Base-by-base conservation (phyloP, 2,329 filamentous ascomycete genomes). In the Phoma sp. region DNA sequence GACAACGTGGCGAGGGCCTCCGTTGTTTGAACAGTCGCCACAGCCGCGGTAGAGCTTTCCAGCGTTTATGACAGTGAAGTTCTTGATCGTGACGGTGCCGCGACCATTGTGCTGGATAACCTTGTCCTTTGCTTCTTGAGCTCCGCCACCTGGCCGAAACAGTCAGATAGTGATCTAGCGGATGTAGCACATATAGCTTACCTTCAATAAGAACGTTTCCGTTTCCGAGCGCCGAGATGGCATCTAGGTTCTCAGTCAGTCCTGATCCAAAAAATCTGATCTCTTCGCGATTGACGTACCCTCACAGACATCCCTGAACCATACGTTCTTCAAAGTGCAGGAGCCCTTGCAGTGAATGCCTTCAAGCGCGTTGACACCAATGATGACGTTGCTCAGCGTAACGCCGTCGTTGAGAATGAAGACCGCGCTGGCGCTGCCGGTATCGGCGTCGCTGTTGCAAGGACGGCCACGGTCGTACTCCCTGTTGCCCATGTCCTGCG, bases 311-410 rank as follows among this genome's bases (percentile, higher is more conserved):
- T 60, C 49, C 2, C 51, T 29, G 21, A 54, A 58, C 55, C 55
- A 58, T 12, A 58, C 51, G 36, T 58, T 56, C 21, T 69, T 73
- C 17, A 80, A 64, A 15, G 74, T 78, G 65, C 80, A 81, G 17
- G 74, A 69, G 27, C 77, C 80, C 57, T 75, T 67, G 69, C 80
- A 82, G 70, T 82, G 79, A 25, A 82, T 74, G 52, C 79, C 80
- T 73, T 70, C 81, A 27, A 76, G 74, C 59, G 82, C 76, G 54
- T 78, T 77, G 27, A 73, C 70, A 6, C 81, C 80, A 45, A 83
- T 82, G 68, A 83, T 81, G 61, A 79, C 80, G 61, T 83, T 82
- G 58, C 74, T 77, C 29, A 83, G 69, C 15, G 76, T 77, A 13
- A 77, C 81, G 10, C 81, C 81, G 31, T 75, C 66, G 61, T 79